phyloP scores from a whole-genome alignment of 176 grass and related monocot species.

The Eragrostis curvula region DNA sequence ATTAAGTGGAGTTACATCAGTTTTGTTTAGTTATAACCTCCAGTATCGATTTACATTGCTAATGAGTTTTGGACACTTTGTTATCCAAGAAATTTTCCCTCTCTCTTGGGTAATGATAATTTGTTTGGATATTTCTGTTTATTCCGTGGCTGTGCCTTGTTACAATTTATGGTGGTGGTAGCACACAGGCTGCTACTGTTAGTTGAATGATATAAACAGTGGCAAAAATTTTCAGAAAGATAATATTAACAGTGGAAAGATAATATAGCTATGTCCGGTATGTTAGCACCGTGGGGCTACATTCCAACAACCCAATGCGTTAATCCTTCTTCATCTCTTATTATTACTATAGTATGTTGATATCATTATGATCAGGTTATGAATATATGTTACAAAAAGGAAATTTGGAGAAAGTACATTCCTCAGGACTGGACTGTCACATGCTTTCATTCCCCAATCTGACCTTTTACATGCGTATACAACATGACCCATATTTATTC shows the following conservation, averaged over 20 bases:
- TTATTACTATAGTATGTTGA: background rate
- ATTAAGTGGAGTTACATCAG: slow-evolving; percentile 2
- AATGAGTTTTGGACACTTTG: slow-evolving; percentile 6
- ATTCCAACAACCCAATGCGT: background rate
- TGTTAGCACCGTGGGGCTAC: slow-evolving; percentile 12
- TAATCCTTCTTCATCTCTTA: background rate
- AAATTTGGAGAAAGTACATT: slow-evolving; percentile 16
- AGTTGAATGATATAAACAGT: background rate
- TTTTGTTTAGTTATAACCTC: slow-evolving; percentile 9
- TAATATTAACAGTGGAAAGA: background rate
- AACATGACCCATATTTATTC: slow-evolving; percentile 36
- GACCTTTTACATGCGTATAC: slow-evolving; percentile 31
- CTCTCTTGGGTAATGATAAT: background rate
- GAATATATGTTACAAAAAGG: background rate
- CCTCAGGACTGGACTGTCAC: background rate
- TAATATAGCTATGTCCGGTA: background rate
- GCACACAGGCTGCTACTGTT: background rate
- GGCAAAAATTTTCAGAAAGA: background rate
- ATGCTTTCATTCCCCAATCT: slow-evolving; percentile 6
- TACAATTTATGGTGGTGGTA: background rate
- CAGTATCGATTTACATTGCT: slow-evolving; percentile 6
- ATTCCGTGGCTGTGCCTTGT: background rate
- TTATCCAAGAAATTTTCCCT: background rate
- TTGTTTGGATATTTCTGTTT: background rate
- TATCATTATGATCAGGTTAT: background rate